These are phyloP conservation scores for Penicillium arizonense DNA, from an alignment of 495 filamentous ascomycete species.

Conservation along the genomic window DNA sequence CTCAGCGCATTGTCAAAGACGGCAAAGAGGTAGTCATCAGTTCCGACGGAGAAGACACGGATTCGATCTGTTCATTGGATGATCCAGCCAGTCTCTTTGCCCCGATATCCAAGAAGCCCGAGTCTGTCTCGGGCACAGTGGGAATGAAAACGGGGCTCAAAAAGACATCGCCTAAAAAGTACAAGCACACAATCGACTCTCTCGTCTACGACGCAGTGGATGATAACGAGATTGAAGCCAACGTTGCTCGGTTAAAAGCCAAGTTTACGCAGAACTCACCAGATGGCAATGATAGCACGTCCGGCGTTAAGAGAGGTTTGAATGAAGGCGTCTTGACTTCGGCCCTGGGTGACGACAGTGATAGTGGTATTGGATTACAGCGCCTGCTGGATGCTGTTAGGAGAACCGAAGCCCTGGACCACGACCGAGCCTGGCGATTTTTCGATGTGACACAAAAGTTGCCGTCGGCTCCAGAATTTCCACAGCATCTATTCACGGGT, in stretches of 20 bases:
- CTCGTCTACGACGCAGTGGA: constrained; percentile 59
- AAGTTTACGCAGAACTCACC: constrained; percentile 28
- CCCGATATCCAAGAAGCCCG: constrained; percentile 16
- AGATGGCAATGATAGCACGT: not conserved
- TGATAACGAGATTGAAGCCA: constrained; percentile 56
- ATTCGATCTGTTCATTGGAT: constrained; percentile 54
- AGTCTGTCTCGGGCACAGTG: constrained; percentile 1
- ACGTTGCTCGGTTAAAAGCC: constrained; percentile 52
- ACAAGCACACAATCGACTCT: constrained; percentile 65
- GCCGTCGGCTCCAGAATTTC: constrained; percentile 38
- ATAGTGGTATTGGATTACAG: constrained; percentile 47
- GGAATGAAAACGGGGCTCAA: not conserved
- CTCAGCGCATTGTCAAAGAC: constrained; percentile 46
- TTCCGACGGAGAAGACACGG: constrained; percentile 69
- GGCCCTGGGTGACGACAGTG: constrained; percentile 49
- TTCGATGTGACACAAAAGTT: constrained; percentile 42
- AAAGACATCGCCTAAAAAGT: constrained; percentile 44
- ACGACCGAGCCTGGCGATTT: constrained; percentile 65
- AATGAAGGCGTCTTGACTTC: constrained; percentile 42
- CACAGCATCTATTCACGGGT: constrained; percentile 23
- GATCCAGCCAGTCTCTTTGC: constrained; percentile 40
- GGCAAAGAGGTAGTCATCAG: constrained; percentile 57
- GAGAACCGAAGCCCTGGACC: constrained; percentile 68
- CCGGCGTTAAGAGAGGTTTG: constrained; percentile 18
- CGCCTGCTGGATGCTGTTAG: constrained; percentile 69